Evolutionary conservation across 2,329 filamentous ascomycete species (phyloP).

Genomic region (Helotiales sp.): DNA sequence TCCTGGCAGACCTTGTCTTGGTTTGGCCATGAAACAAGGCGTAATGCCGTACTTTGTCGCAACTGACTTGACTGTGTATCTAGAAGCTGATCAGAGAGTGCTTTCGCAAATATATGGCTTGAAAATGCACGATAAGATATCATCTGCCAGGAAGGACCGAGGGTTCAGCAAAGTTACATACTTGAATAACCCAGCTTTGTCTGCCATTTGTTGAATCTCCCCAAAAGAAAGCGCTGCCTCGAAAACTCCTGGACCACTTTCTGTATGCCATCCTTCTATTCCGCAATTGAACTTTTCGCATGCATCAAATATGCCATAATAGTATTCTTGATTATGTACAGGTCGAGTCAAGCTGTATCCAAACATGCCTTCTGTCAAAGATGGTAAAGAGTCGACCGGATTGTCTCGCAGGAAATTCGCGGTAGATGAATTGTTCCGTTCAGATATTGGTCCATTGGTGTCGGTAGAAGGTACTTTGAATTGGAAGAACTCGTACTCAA

Average conservation of each 20-base stretch:
- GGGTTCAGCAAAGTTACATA: conserved; percentile 37
- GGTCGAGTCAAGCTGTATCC: conserved; percentile 88
- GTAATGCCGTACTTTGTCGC: conserved; percentile 87
- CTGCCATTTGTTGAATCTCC: conserved; percentile 86
- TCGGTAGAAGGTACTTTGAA: conserved; percentile 66
- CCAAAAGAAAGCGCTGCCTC: conserved; percentile 93
- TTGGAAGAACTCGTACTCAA: conserved; percentile 94
- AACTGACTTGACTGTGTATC: conserved; percentile 84
- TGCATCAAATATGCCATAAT: conserved; percentile 81
- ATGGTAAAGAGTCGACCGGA: conserved; percentile 69
- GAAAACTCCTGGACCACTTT: conserved; percentile 90
- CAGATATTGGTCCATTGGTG: conserved; percentile 44
- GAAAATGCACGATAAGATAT: no score
- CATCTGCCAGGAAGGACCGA: no score
- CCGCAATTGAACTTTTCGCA: conserved; percentile 76
- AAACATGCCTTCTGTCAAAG: conserved; percentile 92
- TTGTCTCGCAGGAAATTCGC: conserved; percentile 74
- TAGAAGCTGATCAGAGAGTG: conserved; percentile 30
- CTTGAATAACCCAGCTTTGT: conserved; percentile 91
- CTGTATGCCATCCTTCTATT: conserved; percentile 94
- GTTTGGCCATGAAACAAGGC: conserved; percentile 98
- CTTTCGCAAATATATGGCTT: neutral
- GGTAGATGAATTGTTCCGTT: conserved; percentile 66
- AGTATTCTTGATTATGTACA: conserved; percentile 89
- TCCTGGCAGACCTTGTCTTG: conserved; percentile 83